A percentile compares a stretch with the other conserved stretches of the same genome.
Conservation (phyloP, 2,329 filamentous ascomycete genomes). For the Helotiales sp. region DNA sequence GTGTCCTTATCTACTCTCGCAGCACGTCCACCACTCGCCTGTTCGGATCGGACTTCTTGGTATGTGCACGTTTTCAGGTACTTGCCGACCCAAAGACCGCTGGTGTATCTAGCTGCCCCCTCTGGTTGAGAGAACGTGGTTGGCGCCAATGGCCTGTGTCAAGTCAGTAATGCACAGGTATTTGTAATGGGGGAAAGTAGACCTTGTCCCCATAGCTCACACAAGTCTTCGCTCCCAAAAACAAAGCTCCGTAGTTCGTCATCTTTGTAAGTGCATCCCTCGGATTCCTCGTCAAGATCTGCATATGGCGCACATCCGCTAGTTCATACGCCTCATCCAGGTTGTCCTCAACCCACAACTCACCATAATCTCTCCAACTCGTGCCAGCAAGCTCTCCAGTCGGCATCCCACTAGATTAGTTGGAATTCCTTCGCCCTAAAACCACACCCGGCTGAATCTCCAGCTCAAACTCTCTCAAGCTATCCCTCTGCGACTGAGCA, state of each 20-base stretch:
- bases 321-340: constrained; percentile 51
- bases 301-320: constrained; percentile 57
- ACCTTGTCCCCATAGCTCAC: constrained; percentile 60
- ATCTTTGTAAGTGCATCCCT: constrained; percentile 56
- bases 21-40: constrained; percentile 53
- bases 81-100: constrained; percentile 61
- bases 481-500: constrained; percentile 52
- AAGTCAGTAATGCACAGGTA: constrained; percentile 7
- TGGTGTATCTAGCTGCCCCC: constrained; percentile 55
- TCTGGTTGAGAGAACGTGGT: constrained; percentile 57
- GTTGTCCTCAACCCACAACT: constrained; percentile 50
- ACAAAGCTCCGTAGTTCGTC: constrained; percentile 56
- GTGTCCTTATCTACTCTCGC: constrained; percentile 58
- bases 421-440: constrained; percentile 56
- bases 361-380: constrained; percentile 53
- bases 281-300: constrained; percentile 53
- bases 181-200: constrained; percentile 10
- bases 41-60: constrained; percentile 51
- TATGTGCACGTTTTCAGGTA: constrained; percentile 58
- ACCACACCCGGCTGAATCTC: constrained; percentile 56
- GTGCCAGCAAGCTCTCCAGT: constrained; percentile 51
- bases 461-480: constrained; percentile 55
- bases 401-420: constrained; percentile 54
- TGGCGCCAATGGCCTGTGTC: constrained; percentile 56
- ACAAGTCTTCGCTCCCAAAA: constrained; percentile 57